Evolutionary conservation across 2,329 filamentous ascomycete species (phyloP), one percentile per base, ranked within the genome.

Genomic region (Colletotrichum nymphaeae): DNA sequence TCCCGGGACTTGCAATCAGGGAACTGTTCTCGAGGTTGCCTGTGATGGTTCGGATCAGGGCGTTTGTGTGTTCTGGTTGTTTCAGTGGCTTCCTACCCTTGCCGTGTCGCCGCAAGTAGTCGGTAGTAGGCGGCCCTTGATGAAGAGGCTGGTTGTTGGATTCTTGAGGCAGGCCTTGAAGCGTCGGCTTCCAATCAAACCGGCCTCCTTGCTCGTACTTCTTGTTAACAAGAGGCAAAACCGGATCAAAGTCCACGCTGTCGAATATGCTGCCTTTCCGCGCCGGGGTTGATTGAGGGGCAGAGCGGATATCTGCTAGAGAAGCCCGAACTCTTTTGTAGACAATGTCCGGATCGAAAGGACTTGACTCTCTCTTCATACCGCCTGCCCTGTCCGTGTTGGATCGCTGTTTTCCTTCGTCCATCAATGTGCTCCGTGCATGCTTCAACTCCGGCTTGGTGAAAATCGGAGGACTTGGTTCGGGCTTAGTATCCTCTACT

Each of bases 361-460:
- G 89, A 74, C 89, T 91, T 1, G 86, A 83, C 16, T 87, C 85
- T 71, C 89, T 82, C 77, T 91, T 91, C 19, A 83, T 77, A 37
- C 80, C 58, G 32, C 52, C 57, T 11, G 58, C 5, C 22, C 58
- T 74, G 9, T 74, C 72, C 7, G 32, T 71, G 75, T 73, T 75
- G 78, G 78, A 63, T 49, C 75, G 79, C 62, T 77, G 78, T 63
- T 79, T 79, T 49, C 79, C 79, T 52, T 87, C 85, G 19, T 88
- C 87, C 32, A 80, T 82, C 32, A 89, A 79, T 16, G 84, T 87
- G 78, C 89, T 91, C 74, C 89, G 84, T 1, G 89, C 89, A 80
- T 91, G 89, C 73, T 86, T 87, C 46, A 91, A 79, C 75, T 91
- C 88, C 2, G 89, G 89, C 74, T 91, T 91, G n/a, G 88, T 84